A percentile compares a stretch with the other conserved stretches of the same genome.
These are phyloP conservation scores for Arthroderma sp. DNA, from an alignment of 2,329 filamentous ascomycete genomes.

Conservation along the genomic window DNA sequence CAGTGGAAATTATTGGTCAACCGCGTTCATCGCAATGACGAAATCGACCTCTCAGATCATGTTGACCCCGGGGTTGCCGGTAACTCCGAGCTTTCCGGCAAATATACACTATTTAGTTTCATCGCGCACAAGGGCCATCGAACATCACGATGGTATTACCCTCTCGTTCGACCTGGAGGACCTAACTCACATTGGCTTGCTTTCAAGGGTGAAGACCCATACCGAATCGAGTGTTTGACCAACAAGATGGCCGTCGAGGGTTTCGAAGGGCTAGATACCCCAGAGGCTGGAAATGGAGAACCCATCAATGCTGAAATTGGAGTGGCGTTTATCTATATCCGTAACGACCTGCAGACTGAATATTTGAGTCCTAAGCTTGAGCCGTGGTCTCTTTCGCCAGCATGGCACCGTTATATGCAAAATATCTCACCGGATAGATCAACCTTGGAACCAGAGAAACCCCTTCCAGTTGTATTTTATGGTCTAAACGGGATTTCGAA, in stretches of 20 bases:
- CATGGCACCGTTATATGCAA: slow-evolving; percentile 2
- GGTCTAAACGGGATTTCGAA: background rate
- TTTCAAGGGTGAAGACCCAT: slow-evolving; percentile 45
- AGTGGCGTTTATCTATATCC: slow-evolving; percentile 46
- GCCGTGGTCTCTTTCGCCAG: background rate
- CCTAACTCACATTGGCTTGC: slow-evolving; percentile 47
- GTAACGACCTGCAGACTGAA: slow-evolving; percentile 36
- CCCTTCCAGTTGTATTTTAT: background rate
- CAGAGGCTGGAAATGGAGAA: slow-evolving; percentile 27
- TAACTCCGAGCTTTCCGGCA: slow-evolving; percentile 25
- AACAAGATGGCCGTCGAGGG: slow-evolving; percentile 42
- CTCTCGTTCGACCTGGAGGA: slow-evolving; percentile 47
- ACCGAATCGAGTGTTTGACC: slow-evolving; percentile 46
- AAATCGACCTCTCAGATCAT: slow-evolving; percentile 35
- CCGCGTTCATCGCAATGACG: slow-evolving; percentile 45
- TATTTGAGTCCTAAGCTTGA: slow-evolving; percentile 27
- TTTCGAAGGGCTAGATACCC: slow-evolving; percentile 38
- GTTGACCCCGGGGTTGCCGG: slow-evolving; percentile 24
- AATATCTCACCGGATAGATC: background rate
- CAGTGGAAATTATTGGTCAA: slow-evolving; percentile 48
- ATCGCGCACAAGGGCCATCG: slow-evolving; percentile 49
- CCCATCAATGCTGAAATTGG: slow-evolving; percentile 39
- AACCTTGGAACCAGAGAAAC: background rate
- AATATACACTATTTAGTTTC: slow-evolving; percentile 49
- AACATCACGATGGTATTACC: slow-evolving; percentile 47